Conservation (phyloP, 2,329 filamentous ascomycete genomes). For the Coniella lustricola region DNA sequence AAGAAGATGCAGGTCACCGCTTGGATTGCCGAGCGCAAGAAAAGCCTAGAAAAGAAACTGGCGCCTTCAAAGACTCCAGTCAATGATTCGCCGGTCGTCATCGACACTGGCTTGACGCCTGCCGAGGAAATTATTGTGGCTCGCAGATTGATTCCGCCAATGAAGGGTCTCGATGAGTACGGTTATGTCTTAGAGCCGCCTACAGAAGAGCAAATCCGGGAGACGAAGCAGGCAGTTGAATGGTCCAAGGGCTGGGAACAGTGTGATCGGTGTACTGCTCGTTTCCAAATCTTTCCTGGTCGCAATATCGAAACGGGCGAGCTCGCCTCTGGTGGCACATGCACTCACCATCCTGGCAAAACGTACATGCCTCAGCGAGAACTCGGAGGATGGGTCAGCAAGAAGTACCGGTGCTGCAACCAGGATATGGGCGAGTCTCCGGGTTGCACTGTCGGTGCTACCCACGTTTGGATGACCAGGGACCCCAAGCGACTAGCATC, state of each 20-base stretch:
- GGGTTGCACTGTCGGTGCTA: slow-evolving; percentile 64
- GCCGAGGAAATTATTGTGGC: slow-evolving; percentile 63
- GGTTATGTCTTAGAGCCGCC: slow-evolving; percentile 72
- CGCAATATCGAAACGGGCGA: slow-evolving; percentile 69
- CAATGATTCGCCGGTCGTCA: slow-evolving; percentile 36
- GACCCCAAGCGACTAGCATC: slow-evolving; percentile 70
- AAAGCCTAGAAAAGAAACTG: slow-evolving; percentile 26
- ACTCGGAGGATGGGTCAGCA: slow-evolving; percentile 49
- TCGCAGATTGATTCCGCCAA: slow-evolving; percentile 54
- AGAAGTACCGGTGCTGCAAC: slow-evolving; percentile 72
- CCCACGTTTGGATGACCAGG: slow-evolving; percentile 83
- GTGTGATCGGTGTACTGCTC: slow-evolving; percentile 77
- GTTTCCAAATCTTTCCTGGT: slow-evolving; percentile 90
- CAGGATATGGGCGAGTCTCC: slow-evolving; percentile 62
- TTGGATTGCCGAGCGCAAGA: slow-evolving; percentile 60
- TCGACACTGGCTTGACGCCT: slow-evolving; percentile 63
- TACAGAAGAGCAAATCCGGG: slow-evolving; percentile 56
- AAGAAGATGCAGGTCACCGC: slow-evolving; percentile 66
- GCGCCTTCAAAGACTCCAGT: slow-evolving; percentile 28
- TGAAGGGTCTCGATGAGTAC: slow-evolving; percentile 54
- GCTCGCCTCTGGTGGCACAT: slow-evolving; percentile 68
- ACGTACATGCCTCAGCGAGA: slow-evolving; percentile 51
- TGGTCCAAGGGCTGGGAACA: slow-evolving; percentile 72
- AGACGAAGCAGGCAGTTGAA: slow-evolving; percentile 57
- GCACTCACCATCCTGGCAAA: slow-evolving; percentile 75